Evolutionary conservation across 2,329 filamentous ascomycete species (phyloP), one percentile per base, ranked within the genome.

Genomic region (Monosporascus sp.): DNA sequence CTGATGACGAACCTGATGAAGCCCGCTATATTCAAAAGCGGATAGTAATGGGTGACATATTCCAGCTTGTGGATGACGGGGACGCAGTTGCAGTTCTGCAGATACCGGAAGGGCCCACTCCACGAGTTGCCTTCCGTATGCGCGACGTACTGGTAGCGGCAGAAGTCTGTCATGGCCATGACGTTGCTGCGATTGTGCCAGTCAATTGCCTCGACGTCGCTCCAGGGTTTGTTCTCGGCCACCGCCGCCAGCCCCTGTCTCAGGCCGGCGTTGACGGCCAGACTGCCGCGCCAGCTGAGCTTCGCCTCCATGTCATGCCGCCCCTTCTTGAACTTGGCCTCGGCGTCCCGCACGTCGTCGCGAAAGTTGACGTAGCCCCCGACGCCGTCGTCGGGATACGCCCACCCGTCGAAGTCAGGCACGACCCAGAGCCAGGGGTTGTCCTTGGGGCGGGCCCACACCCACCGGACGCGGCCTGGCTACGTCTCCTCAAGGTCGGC

Each of bases 41-140:
- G 72, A 46, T 77, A 72, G 52, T 80, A 75, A 45, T 74, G 74
- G 55, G 79, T 74, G 8, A 73, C 67, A 72, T 76, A 81, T 46
- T 70, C 65, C 22, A 79, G 69, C 17, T 71, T 65, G 53, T 80
- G 78, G 18, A 77, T 70, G 27, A 81, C 65, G 22, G 78, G 63
- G 36, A 81, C 77, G 1, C 72, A 77, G 27, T 65, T 49, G 50
- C 61, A 63, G 15, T 68, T 65, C 43, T 68, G 67, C 35, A 69
- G 56, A 51, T 69, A 70, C 43, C 67, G 67, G 39, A 67, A 55
- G 22, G 66, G 66, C 27, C 65, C 66, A 41, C 61, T 64, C 55
- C 65, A 70, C 18, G 63, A 64, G 48, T 64, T 63, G 17, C 64
- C 64, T 46, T 66, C 63, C 24, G 61, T 63, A 37, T 66, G 62